phyloP scores from a whole-genome alignment of 805 yeast genomes.

The Candida pini region DNA sequence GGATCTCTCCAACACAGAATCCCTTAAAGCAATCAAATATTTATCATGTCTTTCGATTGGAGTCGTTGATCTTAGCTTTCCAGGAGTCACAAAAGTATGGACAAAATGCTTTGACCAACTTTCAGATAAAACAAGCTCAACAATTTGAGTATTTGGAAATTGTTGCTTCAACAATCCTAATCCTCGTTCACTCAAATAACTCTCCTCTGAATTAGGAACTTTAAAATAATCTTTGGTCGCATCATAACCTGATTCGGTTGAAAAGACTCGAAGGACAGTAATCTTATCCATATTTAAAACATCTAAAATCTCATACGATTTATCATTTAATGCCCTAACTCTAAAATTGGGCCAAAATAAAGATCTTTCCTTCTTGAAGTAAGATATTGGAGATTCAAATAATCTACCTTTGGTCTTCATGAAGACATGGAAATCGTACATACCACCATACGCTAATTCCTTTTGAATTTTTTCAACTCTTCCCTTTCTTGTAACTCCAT shows the following conservation, averaged over 20 bases:
- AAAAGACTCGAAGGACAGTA: slow-evolving; percentile 58
- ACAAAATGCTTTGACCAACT: slow-evolving; percentile 62
- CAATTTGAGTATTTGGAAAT: slow-evolving; percentile 57
- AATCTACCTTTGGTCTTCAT: slow-evolving; percentile 79
- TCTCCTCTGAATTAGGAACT: slow-evolving; percentile 34
- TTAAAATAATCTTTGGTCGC: slow-evolving; percentile 59
- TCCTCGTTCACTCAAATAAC: slow-evolving; percentile 36
- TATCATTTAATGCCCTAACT: slow-evolving; percentile 45
- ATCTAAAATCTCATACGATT: slow-evolving; percentile 30
- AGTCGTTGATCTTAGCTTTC: slow-evolving; percentile 26
- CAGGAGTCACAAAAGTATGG: slow-evolving; percentile 46
- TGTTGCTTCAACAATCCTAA: slow-evolving; percentile 33
- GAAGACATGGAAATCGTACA: slow-evolving; percentile 58
- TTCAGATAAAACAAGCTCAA: slow-evolving; percentile 75
- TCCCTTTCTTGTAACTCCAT: slow-evolving; percentile 31
- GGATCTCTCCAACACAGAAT: slow-evolving; percentile 50
- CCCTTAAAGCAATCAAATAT: slow-evolving; percentile 57
- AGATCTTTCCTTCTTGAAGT: slow-evolving; percentile 67
- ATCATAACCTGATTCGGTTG: slow-evolving; percentile 65
- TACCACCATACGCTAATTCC: slow-evolving; percentile 64
- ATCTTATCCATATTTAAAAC: slow-evolving; percentile 42
- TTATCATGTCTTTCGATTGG: slow-evolving; percentile 35
- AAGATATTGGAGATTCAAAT: slow-evolving; percentile 76
- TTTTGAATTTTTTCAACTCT: slow-evolving; percentile 38
- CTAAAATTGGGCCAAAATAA: slow-evolving; percentile 76